Evolutionary conservation across 192 early-diverging fungal species (phyloP).

Genomic region (Coemansia sp.): DNA sequence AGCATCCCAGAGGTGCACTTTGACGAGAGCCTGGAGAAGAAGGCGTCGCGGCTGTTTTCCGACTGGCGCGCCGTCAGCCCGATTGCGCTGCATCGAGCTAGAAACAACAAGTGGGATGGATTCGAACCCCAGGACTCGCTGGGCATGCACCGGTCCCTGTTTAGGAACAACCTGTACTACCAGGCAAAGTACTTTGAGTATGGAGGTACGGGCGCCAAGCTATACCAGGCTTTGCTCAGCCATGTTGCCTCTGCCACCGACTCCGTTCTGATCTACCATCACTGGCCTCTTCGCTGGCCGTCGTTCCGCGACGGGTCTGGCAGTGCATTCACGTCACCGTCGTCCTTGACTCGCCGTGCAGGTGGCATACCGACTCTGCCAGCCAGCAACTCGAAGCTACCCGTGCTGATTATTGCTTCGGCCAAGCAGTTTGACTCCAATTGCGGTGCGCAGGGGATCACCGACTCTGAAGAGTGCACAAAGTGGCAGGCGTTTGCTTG

Average conservation of each 20-base stretch:
- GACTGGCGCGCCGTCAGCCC: slow-evolving; percentile 53
- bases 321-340: slow-evolving; percentile 11
- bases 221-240: slow-evolving; percentile 47
- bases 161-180: slow-evolving; percentile 56
- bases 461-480: slow-evolving; percentile 40
- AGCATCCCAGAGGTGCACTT: slow-evolving; percentile 31
- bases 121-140: slow-evolving; percentile 43
- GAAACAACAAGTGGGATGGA: slow-evolving; percentile 43
- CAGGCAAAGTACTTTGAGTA: slow-evolving; percentile 60
- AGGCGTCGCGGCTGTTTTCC: slow-evolving; percentile 29
- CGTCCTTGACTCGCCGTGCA: not conserved
- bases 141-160: slow-evolving; percentile 47
- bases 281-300: slow-evolving; percentile 60
- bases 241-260: slow-evolving; percentile 39
- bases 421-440: slow-evolving; percentile 49
- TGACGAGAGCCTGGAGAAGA: slow-evolving; percentile 21
- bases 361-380: slow-evolving; percentile 5
- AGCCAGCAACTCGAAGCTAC: slow-evolving; percentile 24
- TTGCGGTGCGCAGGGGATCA: slow-evolving; percentile 38
- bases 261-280: slow-evolving; percentile 45
- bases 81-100: slow-evolving; percentile 49
- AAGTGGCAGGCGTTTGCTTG: slow-evolving; percentile 58
- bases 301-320: slow-evolving; percentile 37
- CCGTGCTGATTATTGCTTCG: slow-evolving; percentile 47
- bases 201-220: slow-evolving; percentile 47